Base-by-base conservation (phyloP, 495 filamentous ascomycete species). In the Penicillium bialowiezense region DNA sequence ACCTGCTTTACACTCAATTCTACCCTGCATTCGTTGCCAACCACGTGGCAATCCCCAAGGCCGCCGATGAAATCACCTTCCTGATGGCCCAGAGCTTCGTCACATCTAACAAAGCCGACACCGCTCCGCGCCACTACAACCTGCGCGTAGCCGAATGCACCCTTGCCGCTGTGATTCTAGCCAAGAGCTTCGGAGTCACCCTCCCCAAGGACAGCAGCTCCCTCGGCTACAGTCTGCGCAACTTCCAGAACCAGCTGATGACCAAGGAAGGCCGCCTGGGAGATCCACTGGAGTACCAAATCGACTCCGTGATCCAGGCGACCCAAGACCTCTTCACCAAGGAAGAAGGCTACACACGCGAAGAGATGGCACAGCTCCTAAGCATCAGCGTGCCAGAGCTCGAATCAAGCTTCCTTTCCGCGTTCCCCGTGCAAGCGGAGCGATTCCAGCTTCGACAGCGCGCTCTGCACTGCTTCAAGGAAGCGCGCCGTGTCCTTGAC, bases 81-180 rank as follows among this genome's bases (percentile, higher is more conserved):
- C 76, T 98, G 48, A 89, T 96, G 59, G 93, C 92, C 15, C 92
- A 97, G 64, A 91, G 86, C 43, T 96, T 96, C 66, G 88, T 97
- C 44, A 83, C 86, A 31, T 87, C 91, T 8, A 89, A 97, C 72
- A 98, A 98, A 69, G 89, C 95, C 63, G 87, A 91, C 28, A 96
- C 91, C 0, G 93, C 86, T 0, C 91, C 91, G 1, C 83, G 90
- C 44, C 89, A 89, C 74, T 98, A 97, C 76, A 98, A 98, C 68
- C 83, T 98, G 5, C 86, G 93, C 14, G 93, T 98, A 1, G 93
- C 97, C 7, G 93, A 97, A 67, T 95, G 90, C 72, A 90, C 85
- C 6, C 78, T 98, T 26, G 95, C 95, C 10, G 89, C 93, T 2
- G 84, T 88, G 60, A 83, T 76, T 52, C 80, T 90, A 2, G 80